Base-by-base conservation (phyloP, 2,329 filamentous ascomycete genomes). In the Metarhizium sp. region DNA sequence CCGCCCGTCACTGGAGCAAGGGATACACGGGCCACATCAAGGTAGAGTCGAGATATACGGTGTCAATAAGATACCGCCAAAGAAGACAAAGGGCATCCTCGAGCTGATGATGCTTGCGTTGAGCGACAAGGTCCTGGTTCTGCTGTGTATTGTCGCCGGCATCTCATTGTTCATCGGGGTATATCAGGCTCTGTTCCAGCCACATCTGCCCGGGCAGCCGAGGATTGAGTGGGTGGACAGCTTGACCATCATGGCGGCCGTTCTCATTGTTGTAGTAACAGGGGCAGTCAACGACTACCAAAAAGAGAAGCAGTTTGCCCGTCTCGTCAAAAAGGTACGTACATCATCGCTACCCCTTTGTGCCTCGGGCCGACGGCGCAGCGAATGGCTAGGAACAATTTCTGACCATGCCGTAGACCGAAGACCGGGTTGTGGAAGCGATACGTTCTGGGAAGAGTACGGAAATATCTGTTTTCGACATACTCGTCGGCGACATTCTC, bases 401-500 rank as follows among this genome's bases (percentile, higher is more conserved):
- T 43, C 46, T 54, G 29, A 53, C 43, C 18, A 18, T 16, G 8
- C 14, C 11, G 6, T 36, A 54, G 72, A 85, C 85, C 65, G 78
- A 82, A 58, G 81, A 87, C 60, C 53, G 78, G 82, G 45, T 76
- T 79, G 59, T 87, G 61, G 86, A 85, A 66, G 82, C 81, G 3
- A 77, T 86, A 53, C 81, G 86, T 13, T 87, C 84, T 1, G 85
- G 85, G 20, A 85, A 81, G 63, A 80, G 80, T 0, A 69, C 77
- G 36, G 77, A 84, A 68, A 76, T 89, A n/a, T 84, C 82, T 0
- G 77, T 88, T 6, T 82, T 81, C 59, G 84, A 88, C 57, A 73
- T 89, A 51, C 76, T 86, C 55, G 86, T 86, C 6, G 86, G 86
- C 49, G 86, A 90, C 65, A 76, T 89, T 3, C 75, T 89, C 56